phyloP scores from a whole-genome alignment of 2,329 filamentous ascomycete genomes.

The Colletotrichum tropicale region DNA sequence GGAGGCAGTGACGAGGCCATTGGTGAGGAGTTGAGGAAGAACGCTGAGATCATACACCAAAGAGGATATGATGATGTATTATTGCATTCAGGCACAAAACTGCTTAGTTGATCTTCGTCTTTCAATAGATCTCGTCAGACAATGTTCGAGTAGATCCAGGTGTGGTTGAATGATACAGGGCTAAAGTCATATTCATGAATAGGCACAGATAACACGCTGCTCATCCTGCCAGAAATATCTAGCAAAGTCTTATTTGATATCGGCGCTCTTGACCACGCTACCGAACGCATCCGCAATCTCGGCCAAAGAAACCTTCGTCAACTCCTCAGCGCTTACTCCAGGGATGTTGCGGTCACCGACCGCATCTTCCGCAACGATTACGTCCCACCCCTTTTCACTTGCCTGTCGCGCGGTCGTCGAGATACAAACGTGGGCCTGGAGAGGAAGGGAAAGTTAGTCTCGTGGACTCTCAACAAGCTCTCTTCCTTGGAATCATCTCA shows the following conservation, averaged over 20 bases:
- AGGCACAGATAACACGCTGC: neutral
- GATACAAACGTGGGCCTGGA: constrained; percentile 66
- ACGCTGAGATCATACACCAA: neutral
- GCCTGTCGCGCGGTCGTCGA: constrained; percentile 67
- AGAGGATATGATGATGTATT: neutral
- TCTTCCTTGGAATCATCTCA: constrained; percentile 23
- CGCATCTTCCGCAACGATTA: constrained; percentile 63
- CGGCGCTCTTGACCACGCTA: constrained; percentile 51
- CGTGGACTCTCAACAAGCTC: neutral
- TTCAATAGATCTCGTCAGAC: rapidly evolving
- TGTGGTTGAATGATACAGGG: neutral
- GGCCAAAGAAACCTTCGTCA: constrained; percentile 53
- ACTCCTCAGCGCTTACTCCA: constrained; percentile 57
- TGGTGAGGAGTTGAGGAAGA: too few relatives aligned
- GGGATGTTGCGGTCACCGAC: constrained; percentile 72
- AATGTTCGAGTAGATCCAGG: neutral
- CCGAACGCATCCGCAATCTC: constrained; percentile 69
- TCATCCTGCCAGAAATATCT: neutral
- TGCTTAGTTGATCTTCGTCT: neutral
- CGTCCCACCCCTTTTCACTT: constrained; percentile 65
- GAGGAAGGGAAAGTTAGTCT: neutral
- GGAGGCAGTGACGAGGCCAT: too few relatives aligned
- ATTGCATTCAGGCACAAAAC: rapidly evolving
- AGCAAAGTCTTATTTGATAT: constrained; percentile 5
- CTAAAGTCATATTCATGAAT: too few relatives aligned